Percentiles rank a stretch among this genome's conserved stretches.
Conservation (phyloP, 305 asterid species). For the Solanum aculeatissimum region DNA sequence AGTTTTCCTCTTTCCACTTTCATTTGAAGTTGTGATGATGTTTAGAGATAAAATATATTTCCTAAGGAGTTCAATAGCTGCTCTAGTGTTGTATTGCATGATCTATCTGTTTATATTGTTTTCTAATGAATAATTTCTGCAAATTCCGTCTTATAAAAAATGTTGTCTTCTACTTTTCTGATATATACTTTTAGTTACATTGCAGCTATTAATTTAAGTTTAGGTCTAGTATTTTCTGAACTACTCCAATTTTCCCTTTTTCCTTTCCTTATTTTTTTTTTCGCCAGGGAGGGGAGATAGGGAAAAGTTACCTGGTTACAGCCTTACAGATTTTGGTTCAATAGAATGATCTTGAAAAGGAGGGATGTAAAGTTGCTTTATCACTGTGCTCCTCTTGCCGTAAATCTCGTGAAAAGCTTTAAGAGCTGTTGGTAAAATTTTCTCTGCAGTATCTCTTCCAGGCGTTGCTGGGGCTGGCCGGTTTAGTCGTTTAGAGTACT, state of each 20-base stretch:
- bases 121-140: neutral
- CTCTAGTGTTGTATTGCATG: neutral
- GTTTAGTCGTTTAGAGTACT: neutral
- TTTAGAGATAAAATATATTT: neutral
- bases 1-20: constrained; percentile 9
- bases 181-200: neutral
- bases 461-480: neutral
- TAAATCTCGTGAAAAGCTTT: neutral
- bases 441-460: neutral
- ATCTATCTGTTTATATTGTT: neutral
- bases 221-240: neutral
- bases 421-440: neutral
- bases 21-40: neutral
- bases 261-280: neutral
- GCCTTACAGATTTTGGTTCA: neutral
- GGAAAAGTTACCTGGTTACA: neutral
- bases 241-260: neutral
- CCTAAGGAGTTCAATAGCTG: neutral
- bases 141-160: neutral
- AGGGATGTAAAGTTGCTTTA: neutral
- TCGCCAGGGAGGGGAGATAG: neutral
- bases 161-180: neutral
- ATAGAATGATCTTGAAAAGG: neutral
- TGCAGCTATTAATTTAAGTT: neutral
- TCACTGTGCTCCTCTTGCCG: neutral